Conservation (phyloP, 495 filamentous ascomycete species). For the Trichoderma gamsii region DNA sequence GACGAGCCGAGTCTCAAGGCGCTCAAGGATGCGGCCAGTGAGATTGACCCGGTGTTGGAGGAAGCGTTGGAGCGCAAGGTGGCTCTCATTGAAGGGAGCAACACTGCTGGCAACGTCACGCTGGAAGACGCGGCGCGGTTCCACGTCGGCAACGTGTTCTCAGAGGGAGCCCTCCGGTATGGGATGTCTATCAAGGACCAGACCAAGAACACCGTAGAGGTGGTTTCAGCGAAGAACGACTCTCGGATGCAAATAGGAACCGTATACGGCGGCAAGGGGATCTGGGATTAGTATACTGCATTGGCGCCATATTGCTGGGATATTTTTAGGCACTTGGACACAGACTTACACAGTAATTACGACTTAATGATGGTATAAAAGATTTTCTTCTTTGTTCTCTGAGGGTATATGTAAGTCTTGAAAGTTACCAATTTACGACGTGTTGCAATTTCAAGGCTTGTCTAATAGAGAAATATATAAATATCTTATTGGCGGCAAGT, state of each 20-base stretch:
- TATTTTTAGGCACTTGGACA: too few relatives aligned
- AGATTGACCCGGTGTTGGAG: slow-evolving; percentile 3
- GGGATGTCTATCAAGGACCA: not conserved
- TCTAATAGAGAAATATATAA: too few relatives aligned
- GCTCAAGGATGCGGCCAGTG: slow-evolving; percentile 9
- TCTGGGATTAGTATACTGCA: slow-evolving; percentile 13
- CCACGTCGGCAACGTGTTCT: slow-evolving; percentile 12
- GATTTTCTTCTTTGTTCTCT: too few relatives aligned
- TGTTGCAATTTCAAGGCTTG: too few relatives aligned
- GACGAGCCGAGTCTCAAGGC: slow-evolving; percentile 17
- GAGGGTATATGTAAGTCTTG: too few relatives aligned
- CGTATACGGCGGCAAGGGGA: slow-evolving; percentile 14
- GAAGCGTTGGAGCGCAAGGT: not conserved
- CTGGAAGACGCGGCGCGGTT: slow-evolving; percentile 1
- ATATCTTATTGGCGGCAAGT: too few relatives aligned
- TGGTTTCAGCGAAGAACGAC: not conserved
- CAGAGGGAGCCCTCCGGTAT: not conserved
- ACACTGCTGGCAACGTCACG: not conserved
- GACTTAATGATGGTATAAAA: too few relatives aligned
- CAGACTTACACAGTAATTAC: too few relatives aligned
- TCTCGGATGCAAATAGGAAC: slow-evolving; percentile 13
- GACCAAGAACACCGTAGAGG: slow-evolving; percentile 7
- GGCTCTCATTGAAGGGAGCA: not conserved
- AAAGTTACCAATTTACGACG: too few relatives aligned
- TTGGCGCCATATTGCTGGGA: not conserved